These are phyloP conservation scores for Golubevia pallescens DNA, from an alignment of 1,284 basidiomycete species.

Conservation along the genomic window DNA sequence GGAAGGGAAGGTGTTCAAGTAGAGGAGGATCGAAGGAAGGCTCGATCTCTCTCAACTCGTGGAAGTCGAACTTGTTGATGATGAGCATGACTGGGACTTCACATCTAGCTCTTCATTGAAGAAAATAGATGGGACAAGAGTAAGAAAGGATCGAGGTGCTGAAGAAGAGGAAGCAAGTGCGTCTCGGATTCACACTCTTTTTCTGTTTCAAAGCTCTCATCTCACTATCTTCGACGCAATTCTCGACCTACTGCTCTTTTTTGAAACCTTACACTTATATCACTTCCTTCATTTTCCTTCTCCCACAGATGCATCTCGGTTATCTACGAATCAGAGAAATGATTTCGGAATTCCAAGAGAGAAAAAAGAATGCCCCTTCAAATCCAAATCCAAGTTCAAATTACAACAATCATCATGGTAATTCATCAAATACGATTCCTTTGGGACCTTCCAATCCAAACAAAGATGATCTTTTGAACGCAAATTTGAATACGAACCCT, in stretches of 20 bases:
- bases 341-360: conserved; percentile 48
- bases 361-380: too few species aligned
- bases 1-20: not conserved
- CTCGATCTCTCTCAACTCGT: too few species aligned
- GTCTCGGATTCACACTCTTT: not conserved
- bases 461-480: not conserved
- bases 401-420: too few species aligned
- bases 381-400: too few species aligned
- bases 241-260: not conserved
- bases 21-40: not conserved
- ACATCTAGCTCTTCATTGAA: too few species aligned
- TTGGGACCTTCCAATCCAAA: not conserved
- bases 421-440: too few species aligned
- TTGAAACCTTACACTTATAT: too few species aligned
- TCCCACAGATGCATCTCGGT: conserved; percentile 50
- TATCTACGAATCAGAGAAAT: conserved; percentile 56
- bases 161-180: not conserved
- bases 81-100: too few species aligned
- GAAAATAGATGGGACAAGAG: too few species aligned
- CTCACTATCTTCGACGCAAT: not conserved
- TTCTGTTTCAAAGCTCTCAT: not conserved
- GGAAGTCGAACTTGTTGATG: too few species aligned
- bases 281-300: not conserved
- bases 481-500: not conserved
- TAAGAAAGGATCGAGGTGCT: too few species aligned